A percentile compares a stretch with the other conserved stretches of the same genome.
These are phyloP conservation scores for Neofusicoccum sp. DNA, from an alignment of 2,329 filamentous ascomycete species.

Conservation along the genomic window DNA sequence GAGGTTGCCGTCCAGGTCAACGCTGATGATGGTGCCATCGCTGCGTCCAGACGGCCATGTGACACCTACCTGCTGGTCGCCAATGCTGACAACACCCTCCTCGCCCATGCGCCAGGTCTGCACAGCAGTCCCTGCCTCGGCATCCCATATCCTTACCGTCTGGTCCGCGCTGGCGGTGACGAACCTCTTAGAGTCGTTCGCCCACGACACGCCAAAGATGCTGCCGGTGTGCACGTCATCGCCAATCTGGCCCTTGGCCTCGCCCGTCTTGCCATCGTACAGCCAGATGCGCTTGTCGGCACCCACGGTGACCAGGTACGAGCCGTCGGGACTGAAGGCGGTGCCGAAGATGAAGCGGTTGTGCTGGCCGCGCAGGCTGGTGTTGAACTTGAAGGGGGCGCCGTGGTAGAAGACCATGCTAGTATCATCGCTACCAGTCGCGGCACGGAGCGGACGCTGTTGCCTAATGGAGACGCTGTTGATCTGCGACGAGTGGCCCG, in stretches of 20 bases:
- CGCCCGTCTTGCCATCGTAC: conserved; percentile 94
- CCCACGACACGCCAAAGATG: conserved; percentile 90
- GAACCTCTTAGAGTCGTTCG: conserved; percentile 78
- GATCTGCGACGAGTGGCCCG: conserved; percentile 84
- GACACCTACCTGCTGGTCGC: conserved; percentile 90
- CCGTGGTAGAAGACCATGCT: conserved; percentile 91
- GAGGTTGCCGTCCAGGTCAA: conserved; percentile 84
- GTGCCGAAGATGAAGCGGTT: conserved; percentile 86
- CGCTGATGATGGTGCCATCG: conserved; percentile 85
- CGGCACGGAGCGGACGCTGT: conserved; percentile 85
- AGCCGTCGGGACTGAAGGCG: conserved; percentile 87
- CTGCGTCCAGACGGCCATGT: conserved; percentile 80
- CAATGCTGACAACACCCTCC: conserved; percentile 67
- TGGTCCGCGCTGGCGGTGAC: conserved; percentile 92
- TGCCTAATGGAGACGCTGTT: conserved; percentile 88
- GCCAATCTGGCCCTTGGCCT: conserved; percentile 72
- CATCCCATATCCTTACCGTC: conserved; percentile 93
- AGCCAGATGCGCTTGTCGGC: conserved; percentile 91
- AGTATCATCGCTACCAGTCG: conserved; percentile 87
- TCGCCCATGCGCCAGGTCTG: conserved; percentile 84
- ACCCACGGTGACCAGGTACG: conserved; percentile 77
- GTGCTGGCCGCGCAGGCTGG: conserved; percentile 74
- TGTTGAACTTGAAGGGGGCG: conserved; percentile 92
- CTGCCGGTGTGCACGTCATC: conserved; percentile 87
- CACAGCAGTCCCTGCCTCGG: conserved; percentile 70